Evolutionary conservation across 2,329 filamentous ascomycete species (phyloP), one percentile per base, ranked within the genome.

Genomic region (Beauveria pseudobassiana): DNA sequence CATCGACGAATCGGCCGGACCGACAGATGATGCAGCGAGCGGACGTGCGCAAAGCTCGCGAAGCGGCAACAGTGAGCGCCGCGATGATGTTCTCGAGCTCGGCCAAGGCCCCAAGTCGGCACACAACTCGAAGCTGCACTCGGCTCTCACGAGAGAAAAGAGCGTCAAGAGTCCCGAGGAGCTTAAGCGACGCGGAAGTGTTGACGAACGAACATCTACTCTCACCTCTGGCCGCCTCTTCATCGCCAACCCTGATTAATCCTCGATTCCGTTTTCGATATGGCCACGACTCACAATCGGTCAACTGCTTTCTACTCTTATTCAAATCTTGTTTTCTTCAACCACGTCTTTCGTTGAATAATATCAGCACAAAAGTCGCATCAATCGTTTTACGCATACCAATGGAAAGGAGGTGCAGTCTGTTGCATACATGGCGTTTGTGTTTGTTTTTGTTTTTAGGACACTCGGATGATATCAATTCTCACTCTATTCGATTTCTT

Each of bases 231-330:
- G 86, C 54, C 83, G 90, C 64, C 81, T 96, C 63, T 95, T 90
- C 74, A 92, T 96, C 70, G 91, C 91, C 68, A 96, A 96, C 74
- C 91, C 91, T 20, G 91, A 95, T 74, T 83, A 75, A 78, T 64
- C n/a, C 7, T 16, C 14, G 2, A 34, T 12, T n/a, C n/a, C 22
- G 14, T 40, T 48, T n/a, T 22, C 28, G 14, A 20, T 24, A 16
- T 12, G n/a, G 24, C 12, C 45, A 16, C 10, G 28, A 10, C 12
- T 43, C 14, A 38, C 24, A 6, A 43, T 24, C 14, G 34, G 14
- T 38, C 26, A 49, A 9, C 24, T 14, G 9, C n/a, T n/a, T 24
- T 5, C 22, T 34, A 16, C 9, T 24, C 34, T 45, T 14, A 42
- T 38, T 43, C 38, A 46, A 12, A 22, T 20, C 2, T 43, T 53